Conservation (phyloP, 768 basidiomycete species). For the Mycena haematopus region DNA sequence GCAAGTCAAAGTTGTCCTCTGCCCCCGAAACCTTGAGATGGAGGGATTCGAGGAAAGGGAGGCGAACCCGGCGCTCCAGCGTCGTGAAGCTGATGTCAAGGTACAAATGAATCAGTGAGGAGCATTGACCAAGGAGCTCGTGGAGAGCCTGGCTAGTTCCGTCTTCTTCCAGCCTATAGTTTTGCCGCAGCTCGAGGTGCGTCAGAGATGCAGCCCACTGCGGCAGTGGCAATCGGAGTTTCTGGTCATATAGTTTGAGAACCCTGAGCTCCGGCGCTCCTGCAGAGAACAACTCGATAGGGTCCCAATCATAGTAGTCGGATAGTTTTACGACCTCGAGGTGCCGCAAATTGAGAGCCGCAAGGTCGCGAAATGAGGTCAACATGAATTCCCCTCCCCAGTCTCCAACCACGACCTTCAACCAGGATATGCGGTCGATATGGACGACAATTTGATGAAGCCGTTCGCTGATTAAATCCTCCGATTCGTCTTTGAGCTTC, state of each 20-base stretch:
- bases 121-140: no score
- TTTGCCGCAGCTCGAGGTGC: background rate
- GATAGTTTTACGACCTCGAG: background rate
- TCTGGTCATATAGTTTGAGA: background rate
- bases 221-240: background rate
- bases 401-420: background rate
- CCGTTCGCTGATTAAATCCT: background rate
- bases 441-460: background rate
- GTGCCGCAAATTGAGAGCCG: background rate
- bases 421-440: background rate
- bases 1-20: no score
- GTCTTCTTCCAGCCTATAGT: no score
- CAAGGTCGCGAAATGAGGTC: background rate
- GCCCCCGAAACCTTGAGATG: no score
- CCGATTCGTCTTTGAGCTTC: no score
- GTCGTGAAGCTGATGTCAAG: no score
- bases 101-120: no score
- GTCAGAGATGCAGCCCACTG: background rate
- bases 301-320: background rate
- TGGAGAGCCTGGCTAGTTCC: no score
- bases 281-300: background rate
- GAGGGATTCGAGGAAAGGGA: no score
- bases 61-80: no score
- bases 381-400: background rate
- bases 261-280: background rate